Evolutionary conservation across 768 basidiomycete genomes (phyloP).

Genomic region (Polyporus arcularius): DNA sequence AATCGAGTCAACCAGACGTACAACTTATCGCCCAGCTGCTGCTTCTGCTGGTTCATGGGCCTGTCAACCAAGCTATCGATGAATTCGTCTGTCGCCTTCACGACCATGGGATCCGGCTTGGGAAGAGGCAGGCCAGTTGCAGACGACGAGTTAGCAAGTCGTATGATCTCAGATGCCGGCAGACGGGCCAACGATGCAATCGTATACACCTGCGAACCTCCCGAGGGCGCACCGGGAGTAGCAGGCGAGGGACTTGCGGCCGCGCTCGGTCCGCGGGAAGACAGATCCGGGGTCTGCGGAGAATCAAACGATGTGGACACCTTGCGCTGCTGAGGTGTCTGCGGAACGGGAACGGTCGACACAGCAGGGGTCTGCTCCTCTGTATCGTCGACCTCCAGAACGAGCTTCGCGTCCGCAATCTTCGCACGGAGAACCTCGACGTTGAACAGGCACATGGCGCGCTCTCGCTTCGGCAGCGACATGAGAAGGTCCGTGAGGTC

Average conservation of each 20-base stretch:
- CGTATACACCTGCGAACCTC: slow-evolving; percentile 45
- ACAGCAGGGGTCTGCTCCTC: slow-evolving; percentile 42
- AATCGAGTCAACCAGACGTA: slow-evolving; percentile 18
- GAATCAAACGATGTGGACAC: slow-evolving; percentile 41
- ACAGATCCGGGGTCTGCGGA: slow-evolving; percentile 76
- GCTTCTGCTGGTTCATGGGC: slow-evolving; percentile 49
- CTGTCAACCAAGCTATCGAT: slow-evolving; percentile 85
- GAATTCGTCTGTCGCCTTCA: slow-evolving; percentile 73
- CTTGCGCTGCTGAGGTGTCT: slow-evolving; percentile 69
- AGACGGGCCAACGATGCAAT: slow-evolving; percentile 70
- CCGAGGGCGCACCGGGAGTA: slow-evolving; percentile 48
- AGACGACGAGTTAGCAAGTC: slow-evolving; percentile 50
- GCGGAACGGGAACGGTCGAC: slow-evolving; percentile 42
- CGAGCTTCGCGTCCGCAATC: slow-evolving; percentile 78
- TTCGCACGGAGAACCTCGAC: slow-evolving; percentile 75
- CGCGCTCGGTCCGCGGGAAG: slow-evolving; percentile 72
- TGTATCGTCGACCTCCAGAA: slow-evolving; percentile 73
- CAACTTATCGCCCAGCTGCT: slow-evolving; percentile 27
- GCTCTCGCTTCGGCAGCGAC: slow-evolving; percentile 85
- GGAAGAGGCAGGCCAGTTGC: slow-evolving; percentile 57
- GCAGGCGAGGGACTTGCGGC: slow-evolving; percentile 69
- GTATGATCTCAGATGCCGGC: slow-evolving; percentile 75
- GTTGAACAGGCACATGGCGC: slow-evolving; percentile 91
- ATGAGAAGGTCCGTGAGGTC: slow-evolving; percentile 81
- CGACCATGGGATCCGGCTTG: slow-evolving; percentile 69